phyloP scores from a whole-genome alignment of 805 yeast genomes.

The Pichia eremophila region DNA sequence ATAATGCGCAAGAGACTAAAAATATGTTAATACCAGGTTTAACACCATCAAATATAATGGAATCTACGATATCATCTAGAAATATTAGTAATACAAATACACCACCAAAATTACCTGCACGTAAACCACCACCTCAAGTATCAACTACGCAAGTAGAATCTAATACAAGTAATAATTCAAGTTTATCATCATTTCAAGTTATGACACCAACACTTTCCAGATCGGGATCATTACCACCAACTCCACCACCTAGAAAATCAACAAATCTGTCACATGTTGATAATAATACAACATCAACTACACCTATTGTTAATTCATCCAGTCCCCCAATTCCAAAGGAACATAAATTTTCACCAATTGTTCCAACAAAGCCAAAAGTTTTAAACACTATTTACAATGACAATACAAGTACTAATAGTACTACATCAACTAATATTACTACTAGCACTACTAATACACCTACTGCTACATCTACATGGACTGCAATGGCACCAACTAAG shows the following conservation, averaged over 20 bases:
- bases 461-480: constrained; percentile 13
- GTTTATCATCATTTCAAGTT: constrained; percentile 13
- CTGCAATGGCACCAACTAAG: constrained; percentile 26
- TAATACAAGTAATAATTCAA: neutral
- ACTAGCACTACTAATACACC: neutral
- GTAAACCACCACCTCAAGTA: neutral
- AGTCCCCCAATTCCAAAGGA: neutral
- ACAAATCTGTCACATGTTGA: neutral
- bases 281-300: neutral
- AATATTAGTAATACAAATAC: neutral
- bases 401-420: neutral
- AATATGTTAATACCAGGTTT: constrained; percentile 18
- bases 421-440: neutral
- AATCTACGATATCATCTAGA: neutral
- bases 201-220: constrained; percentile 26
- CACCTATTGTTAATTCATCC: neutral
- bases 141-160: too few relatives aligned
- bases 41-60: constrained; percentile 13
- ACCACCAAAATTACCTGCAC: neutral
- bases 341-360: constrained; percentile 23
- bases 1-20: constrained; percentile 13
- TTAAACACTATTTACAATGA: constrained; percentile 12
- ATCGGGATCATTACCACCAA: constrained; percentile 20
- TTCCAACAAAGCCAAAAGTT: constrained; percentile 24
- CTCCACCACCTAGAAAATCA: constrained; percentile 22